A percentile compares a stretch with the other conserved stretches of the same genome.
phyloP scores from a whole-genome alignment of 139 green algal genomes.

The Chlamydomonas asymmetrica region DNA sequence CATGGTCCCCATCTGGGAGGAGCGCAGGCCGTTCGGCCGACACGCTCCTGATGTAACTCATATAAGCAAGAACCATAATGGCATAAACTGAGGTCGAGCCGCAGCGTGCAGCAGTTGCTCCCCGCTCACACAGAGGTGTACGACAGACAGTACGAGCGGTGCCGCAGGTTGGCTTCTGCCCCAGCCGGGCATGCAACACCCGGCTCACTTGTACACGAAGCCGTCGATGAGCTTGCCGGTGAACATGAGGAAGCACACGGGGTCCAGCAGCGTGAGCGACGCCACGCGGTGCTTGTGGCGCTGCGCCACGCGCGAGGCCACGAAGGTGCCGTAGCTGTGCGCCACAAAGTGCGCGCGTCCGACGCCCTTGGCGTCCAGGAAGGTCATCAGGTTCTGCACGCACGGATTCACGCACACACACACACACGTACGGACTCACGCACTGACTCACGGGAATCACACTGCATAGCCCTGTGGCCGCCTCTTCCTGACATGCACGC shows the following conservation, averaged over 20 bases:
- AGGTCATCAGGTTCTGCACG: neutral
- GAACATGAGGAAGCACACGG: slow-evolving; percentile 41
- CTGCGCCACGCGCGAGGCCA: slow-evolving; percentile 30
- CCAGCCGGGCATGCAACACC: neutral
- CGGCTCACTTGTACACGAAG: slow-evolving; percentile 29
- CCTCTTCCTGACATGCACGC: too few relatives aligned
- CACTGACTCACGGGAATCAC: neutral
- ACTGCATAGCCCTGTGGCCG: neutral
- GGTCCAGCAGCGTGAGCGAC: slow-evolving; percentile 35
- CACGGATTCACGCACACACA: too few relatives aligned
- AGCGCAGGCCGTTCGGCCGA: too few relatives aligned
- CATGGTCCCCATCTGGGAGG: too few relatives aligned
- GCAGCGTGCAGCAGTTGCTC: too few relatives aligned
- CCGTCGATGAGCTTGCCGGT: slow-evolving; percentile 38
- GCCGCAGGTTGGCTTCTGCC: too few relatives aligned
- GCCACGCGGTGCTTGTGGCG: slow-evolving; percentile 9
- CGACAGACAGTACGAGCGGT: too few relatives aligned
- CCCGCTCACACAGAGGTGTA: too few relatives aligned
- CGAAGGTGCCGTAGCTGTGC: slow-evolving; percentile 41
- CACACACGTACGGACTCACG: neutral
- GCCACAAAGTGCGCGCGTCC: neutral
- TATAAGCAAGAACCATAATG: too few relatives aligned
- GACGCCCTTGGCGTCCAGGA: neutral
- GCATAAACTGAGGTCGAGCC: too few relatives aligned
- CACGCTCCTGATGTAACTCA: too few relatives aligned